Conservation (phyloP, 768 basidiomycete genomes). For the Collybiopsis confluens region DNA sequence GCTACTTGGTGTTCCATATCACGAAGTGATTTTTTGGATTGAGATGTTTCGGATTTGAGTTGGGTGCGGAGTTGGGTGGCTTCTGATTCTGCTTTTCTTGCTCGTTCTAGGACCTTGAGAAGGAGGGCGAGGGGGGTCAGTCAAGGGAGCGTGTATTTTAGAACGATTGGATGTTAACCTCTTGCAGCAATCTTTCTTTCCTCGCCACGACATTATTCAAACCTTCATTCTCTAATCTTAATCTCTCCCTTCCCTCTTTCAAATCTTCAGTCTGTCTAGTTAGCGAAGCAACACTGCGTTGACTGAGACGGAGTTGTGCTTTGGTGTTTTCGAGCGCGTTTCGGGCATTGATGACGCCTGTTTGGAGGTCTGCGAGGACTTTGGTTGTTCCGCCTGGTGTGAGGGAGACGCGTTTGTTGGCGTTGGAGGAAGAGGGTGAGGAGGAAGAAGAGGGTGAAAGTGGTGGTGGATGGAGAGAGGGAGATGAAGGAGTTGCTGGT, state of each 20-base stretch:
- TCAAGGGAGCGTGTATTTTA: not conserved
- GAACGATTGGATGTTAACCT: conserved; percentile 32
- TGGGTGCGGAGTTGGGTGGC: conserved; percentile 62
- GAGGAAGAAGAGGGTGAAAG: conserved; percentile 43
- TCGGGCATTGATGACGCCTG: conserved; percentile 73
- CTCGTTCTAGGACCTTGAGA: conserved; percentile 72
- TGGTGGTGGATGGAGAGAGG: conserved; percentile 44
- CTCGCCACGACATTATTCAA: conserved; percentile 84
- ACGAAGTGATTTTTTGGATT: conserved; percentile 69
- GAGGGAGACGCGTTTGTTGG: conserved; percentile 47
- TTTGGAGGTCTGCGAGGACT: conserved; percentile 83
- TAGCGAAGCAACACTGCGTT: conserved; percentile 78
- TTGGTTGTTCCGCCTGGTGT: conserved; percentile 81
- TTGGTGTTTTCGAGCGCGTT: conserved; percentile 86
- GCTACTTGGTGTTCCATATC: conserved; percentile 75
- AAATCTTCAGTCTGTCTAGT: conserved; percentile 85
- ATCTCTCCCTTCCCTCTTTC: conserved; percentile 80
- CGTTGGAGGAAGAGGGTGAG: no score
- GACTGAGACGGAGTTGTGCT: conserved; percentile 72
- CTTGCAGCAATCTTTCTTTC: conserved; percentile 83
- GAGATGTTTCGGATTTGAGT: conserved; percentile 68
- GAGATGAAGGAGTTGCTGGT: conserved; percentile 10
- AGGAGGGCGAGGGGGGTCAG: not conserved
- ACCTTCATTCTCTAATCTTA: conserved; percentile 82
- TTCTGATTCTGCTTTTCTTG: conserved; percentile 81